Evolutionary conservation across 2,329 filamentous ascomycete genomes (phyloP).

Genomic region (Thielaviopsis euricoi): DNA sequence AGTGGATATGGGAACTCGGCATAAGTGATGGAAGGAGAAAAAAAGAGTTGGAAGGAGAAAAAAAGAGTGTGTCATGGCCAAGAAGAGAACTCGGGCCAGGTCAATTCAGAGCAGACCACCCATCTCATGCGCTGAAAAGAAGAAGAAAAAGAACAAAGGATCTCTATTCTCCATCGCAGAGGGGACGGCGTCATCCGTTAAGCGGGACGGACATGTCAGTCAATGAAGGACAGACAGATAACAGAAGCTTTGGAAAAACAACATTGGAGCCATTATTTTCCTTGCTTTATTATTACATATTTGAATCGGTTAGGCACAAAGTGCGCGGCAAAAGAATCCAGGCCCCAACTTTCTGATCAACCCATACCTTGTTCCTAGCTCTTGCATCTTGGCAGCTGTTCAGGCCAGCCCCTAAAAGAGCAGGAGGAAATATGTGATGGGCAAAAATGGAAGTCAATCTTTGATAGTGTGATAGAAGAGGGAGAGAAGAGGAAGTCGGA

Average conservation of each 20-base stretch:
- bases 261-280: too few relatives aligned
- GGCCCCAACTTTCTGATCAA: neutral
- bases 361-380: neutral
- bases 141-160: too few relatives aligned
- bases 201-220: neutral
- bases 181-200: neutral
- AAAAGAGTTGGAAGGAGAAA: too few relatives aligned
- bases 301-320: too few relatives aligned
- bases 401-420: neutral
- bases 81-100: too few relatives aligned
- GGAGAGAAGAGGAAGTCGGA: too few relatives aligned
- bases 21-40: too few relatives aligned
- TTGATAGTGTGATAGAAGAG: too few relatives aligned
- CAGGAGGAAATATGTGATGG: neutral
- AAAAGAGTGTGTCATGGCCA: too few relatives aligned
- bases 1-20: too few relatives aligned
- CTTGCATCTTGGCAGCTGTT: neutral
- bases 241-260: neutral
- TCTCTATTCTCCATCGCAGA: neutral
- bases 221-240: neutral
- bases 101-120: neutral
- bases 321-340: neutral
- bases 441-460: neutral
- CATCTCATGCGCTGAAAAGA: neutral
- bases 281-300: too few relatives aligned